Evolutionary conservation across 1,139 yeast species (phyloP), one percentile per base, ranked within the genome.

Genomic region (Blastobotrys elegans): DNA sequence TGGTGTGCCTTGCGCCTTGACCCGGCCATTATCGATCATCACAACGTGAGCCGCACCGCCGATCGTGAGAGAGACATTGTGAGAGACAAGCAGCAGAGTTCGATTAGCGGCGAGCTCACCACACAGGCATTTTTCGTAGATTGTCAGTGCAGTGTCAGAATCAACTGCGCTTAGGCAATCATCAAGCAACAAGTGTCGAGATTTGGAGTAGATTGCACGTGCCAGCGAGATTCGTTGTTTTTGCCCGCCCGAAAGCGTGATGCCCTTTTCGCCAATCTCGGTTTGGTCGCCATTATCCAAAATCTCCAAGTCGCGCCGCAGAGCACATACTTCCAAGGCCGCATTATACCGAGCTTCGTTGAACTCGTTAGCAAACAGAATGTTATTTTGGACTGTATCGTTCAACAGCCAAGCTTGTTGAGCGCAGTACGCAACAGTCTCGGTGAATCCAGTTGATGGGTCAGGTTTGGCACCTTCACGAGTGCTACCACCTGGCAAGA

Each of bases 161-260:
- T 92, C 98, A 51, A 92, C 97, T 43, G 98, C 97, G 63, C 95
- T 84, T 58, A 92, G 74, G 72, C 97, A 90, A 67, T 92, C 98
- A 69, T 92, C 98, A 46, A 92, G 74, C 53, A 92, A 67, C 43
- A 92, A 74, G 61, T 86, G 90, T 53, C 80, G 80, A 1, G 97
- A 84, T 59, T 79, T 79, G 1, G 96, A 87, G 65, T 92, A 92
- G 56, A 92, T 70, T 1, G 97, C 97, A 65, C 98, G 80, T 1
- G 98, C 97, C 50, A 92, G 74, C 1, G 97, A 89, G 37, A 90
- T 92, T 67, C 97, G 80, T 69, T 92, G 97, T 65, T 92, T 92
- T 69, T 92, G 97, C 48, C 98, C 98, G 58, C 98, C 98, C 32
- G 97, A 89, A 50, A 92, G 74, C 0, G 97, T 84, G 49, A 92